Evolutionary conservation across 768 basidiomycete genomes (phyloP).

Genomic region (Leccinum rimulosum): DNA sequence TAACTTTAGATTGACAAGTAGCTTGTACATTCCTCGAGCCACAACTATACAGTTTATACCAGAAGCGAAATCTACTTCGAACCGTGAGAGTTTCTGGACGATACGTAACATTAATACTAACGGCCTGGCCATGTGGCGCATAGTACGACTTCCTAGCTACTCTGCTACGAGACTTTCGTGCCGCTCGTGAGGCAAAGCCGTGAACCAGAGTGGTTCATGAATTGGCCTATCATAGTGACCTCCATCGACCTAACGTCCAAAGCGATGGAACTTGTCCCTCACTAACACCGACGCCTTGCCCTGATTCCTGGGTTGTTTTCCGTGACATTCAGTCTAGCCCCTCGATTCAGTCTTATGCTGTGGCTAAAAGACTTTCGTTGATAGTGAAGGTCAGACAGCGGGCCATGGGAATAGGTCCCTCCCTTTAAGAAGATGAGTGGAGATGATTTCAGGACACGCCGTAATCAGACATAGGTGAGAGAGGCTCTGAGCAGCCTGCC

Average conservation of each 20-base stretch:
- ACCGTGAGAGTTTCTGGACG: no score
- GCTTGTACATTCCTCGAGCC: no score
- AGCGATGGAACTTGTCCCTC: background rate
- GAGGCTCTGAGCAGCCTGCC: background rate
- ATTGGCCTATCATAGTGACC: background rate
- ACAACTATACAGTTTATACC: no score
- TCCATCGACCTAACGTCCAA: background rate
- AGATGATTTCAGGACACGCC: constrained; percentile 9
- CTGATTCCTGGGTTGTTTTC: constrained; percentile 17
- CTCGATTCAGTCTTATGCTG: background rate
- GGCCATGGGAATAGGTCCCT: constrained; percentile 13
- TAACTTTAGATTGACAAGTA: no score
- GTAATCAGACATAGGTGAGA: constrained; percentile 10
- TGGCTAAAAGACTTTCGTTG: background rate
- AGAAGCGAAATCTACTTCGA: no score
- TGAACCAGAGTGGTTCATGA: background rate
- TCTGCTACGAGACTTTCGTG: no score
- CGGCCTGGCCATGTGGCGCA: no score
- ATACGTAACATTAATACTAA: no score
- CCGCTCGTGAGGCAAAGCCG: background rate
- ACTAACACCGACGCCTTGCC: constrained; percentile 2
- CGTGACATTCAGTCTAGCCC: constrained; percentile 5
- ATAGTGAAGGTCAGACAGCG: background rate
- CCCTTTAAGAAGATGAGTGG: constrained; percentile 6
- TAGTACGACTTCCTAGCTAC: no score